Percentiles rank a stretch among this genome's conserved stretches.
Evolutionary conservation across 306 rosid species (phyloP).

Genomic region (Medicago arabica): DNA sequence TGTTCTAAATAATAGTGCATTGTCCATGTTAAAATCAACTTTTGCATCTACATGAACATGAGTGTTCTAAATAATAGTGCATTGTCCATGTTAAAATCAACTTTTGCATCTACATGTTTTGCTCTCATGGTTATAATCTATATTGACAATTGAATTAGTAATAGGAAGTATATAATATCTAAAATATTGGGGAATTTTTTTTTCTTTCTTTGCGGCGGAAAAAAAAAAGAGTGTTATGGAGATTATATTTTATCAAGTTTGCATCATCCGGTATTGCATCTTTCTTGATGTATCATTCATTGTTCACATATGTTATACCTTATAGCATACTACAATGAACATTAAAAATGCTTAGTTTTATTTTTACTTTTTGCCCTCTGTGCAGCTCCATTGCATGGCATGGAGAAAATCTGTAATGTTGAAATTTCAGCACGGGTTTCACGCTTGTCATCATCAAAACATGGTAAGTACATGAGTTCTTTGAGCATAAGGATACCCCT

Average conservation of each 20-base stretch:
- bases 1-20: no score
- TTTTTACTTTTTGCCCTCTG: slow-evolving; percentile 28
- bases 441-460: slow-evolving; percentile 69
- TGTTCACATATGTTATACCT: slow-evolving; percentile 33
- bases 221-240: slow-evolving; percentile 83
- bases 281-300: slow-evolving; percentile 16
- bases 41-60: no score
- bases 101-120: no score
- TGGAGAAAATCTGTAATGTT: slow-evolving; percentile 94
- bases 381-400: slow-evolving; percentile 83
- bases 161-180: no score
- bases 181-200: no score
- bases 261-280: slow-evolving; percentile 80
- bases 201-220: slow-evolving; percentile 64
- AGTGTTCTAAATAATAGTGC: no score
- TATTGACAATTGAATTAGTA: no score
- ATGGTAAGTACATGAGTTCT: slow-evolving; percentile 69
- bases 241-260: slow-evolving; percentile 88
- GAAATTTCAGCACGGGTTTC: slow-evolving; percentile 94
- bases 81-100: no score
- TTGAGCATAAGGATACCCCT: background rate
- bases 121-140: no score
- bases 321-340: slow-evolving; percentile 14
- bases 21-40: no score
- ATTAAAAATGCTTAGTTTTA: slow-evolving; percentile 46